These are phyloP conservation scores for Boletellus ananiceps DNA, from an alignment of 768 basidiomycete genomes.

Conservation along the genomic window DNA sequence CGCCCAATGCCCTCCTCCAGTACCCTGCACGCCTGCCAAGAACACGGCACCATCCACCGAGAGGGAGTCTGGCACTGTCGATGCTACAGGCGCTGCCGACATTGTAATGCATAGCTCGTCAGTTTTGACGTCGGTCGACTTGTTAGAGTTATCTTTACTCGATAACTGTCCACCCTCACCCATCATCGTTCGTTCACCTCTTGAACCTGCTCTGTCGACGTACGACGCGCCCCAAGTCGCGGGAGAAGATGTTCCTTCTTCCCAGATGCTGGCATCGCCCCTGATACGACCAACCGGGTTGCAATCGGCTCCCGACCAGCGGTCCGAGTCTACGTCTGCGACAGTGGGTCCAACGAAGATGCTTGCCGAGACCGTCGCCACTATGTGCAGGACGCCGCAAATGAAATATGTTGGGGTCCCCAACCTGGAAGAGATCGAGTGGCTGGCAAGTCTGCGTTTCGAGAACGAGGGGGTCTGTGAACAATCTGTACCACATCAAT, in stretches of 20 bases:
- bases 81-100: not conserved
- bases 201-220: conserved; percentile 2
- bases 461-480: conserved; percentile 3
- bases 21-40: conserved; percentile 2
- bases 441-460: not conserved
- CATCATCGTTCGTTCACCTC: conserved; percentile 20
- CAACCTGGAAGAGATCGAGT: not conserved
- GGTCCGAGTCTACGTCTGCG: conserved; percentile 2
- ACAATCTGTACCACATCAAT: not conserved
- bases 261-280: conserved; percentile 13
- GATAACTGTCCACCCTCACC: conserved; percentile 18
- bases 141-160: conserved; percentile 9
- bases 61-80: not conserved
- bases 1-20: conserved; percentile 3
- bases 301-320: conserved; percentile 1
- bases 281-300: conserved; percentile 6
- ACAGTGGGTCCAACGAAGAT: not conserved
- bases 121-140: conserved; percentile 11
- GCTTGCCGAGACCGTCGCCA: not conserved
- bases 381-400: not conserved
- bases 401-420: not conserved
- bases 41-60: not conserved
- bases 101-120: conserved; percentile 1
- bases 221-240: not conserved
- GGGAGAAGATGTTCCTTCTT: not conserved